These are phyloP conservation scores for Skeletonema menzelii DNA, from an alignment of 108 stramenopile genomes.

Conservation along the genomic window DNA sequence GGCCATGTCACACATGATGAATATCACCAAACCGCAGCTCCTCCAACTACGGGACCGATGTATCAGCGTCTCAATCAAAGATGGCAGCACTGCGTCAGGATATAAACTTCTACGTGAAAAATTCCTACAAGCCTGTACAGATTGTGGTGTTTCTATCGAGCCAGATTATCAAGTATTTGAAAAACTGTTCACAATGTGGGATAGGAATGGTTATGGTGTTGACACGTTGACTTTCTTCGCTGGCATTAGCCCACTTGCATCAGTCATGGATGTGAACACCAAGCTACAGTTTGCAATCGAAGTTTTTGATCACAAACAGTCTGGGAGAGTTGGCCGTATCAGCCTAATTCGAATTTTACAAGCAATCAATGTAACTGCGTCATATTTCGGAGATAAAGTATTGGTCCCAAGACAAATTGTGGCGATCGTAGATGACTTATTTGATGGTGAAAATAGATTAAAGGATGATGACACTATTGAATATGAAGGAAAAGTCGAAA, in stretches of 20 bases:
- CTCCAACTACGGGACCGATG: constrained; percentile 26
- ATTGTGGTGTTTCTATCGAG: constrained; percentile 4
- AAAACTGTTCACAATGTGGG: constrained; percentile 69
- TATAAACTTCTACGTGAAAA: constrained; percentile 19
- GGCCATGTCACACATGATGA: constrained; percentile 41
- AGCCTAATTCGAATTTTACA: constrained; percentile 25
- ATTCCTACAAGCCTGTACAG: constrained; percentile 23
- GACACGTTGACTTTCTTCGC: constrained; percentile 47
- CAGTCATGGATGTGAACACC: constrained; percentile 36
- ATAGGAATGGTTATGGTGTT: constrained; percentile 38
- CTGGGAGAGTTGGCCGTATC: constrained; percentile 18
- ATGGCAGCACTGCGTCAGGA: constrained; percentile 19
- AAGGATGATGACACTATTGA: constrained; percentile 14
- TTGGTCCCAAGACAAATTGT: constrained; percentile 42
- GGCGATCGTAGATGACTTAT: constrained; percentile 44
- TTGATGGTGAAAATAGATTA: constrained; percentile 8
- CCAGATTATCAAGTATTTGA: constrained; percentile 52
- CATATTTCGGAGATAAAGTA: constrained; percentile 60
- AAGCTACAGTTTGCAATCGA: constrained; percentile 48
- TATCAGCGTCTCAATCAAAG: constrained; percentile 9
- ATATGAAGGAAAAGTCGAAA: constrained; percentile 18
- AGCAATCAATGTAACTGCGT: constrained; percentile 57
- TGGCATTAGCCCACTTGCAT: constrained; percentile 64
- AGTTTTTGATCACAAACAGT: constrained; percentile 36
- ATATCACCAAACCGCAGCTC: constrained; percentile 26